Conservation (phyloP, 441 rosid genomes). For the Populus hybrid region DNA sequence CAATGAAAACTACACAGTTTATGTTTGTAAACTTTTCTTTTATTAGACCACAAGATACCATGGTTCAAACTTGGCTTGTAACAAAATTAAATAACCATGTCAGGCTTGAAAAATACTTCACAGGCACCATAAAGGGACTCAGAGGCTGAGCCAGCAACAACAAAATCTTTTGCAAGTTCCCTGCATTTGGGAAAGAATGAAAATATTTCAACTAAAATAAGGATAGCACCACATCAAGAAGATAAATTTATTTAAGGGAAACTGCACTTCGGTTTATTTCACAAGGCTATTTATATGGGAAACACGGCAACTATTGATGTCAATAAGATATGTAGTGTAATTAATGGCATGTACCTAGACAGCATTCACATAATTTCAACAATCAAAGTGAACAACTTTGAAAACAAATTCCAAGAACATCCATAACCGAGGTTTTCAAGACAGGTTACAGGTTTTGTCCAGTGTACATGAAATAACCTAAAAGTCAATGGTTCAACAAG, state of each 20-base stretch:
- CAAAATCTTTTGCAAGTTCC: not conserved
- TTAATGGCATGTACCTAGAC: not conserved
- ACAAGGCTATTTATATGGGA: not conserved
- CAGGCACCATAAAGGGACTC: slow-evolving; percentile 93
- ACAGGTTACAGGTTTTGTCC: not conserved
- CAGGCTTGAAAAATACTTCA: slow-evolving; percentile 86
- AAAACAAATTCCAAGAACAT: not conserved
- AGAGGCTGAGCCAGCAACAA: not conserved
- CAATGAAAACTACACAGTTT: not conserved
- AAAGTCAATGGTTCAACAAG: not conserved
- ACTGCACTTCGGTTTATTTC: not conserved
- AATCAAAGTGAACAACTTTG: not conserved
- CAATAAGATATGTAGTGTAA: not conserved
- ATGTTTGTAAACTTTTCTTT: not conserved
- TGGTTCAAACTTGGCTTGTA: not conserved
- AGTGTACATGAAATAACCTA: not conserved
- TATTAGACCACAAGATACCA: not conserved
- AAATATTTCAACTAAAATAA: not conserved
- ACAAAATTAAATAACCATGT: slow-evolving; percentile 55
- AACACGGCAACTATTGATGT: not conserved
- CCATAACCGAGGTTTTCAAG: not conserved
- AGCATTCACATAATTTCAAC: not conserved
- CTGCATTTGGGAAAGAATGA: slow-evolving; percentile 14
- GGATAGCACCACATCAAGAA: slow-evolving; percentile 7
- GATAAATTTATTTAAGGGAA: not conserved